Evolutionary conservation across 208 protist genomes (phyloP), one percentile per base, ranked within the genome.

Genomic region (Crithidia fasciculata): DNA sequence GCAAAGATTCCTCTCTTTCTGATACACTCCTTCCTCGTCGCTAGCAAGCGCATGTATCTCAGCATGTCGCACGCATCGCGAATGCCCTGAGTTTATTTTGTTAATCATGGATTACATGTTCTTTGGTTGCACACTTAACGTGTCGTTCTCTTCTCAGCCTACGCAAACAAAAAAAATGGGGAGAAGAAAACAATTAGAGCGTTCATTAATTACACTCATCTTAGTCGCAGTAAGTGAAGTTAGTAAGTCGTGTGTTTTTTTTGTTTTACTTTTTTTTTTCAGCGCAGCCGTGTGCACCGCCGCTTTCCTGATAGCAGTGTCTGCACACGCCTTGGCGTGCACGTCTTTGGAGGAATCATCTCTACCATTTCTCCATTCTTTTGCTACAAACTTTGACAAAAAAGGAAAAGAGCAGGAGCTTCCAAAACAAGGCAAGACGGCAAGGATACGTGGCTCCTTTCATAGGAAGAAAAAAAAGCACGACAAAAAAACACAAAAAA

Each of bases 161-260:
- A 61, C 8, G 15, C 13, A 65, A 57, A 63, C 47, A 61, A n/a
- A n/a, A n/a, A n/a, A 61, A 4, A 53, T 28, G 5, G 4, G n/a
- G n/a, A n/a, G n/a, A n/a, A n/a, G n/a, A n/a, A 72, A 40, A 12
- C 40, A 6, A n/a, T 18, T 45, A 61, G 37, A 41, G 41, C 19
- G 56, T 54, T 39, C 60, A 18, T 54, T 63, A 75, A 63, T 70
- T 66, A 61, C 56, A n/a, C 49, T 53, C 36, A 41, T 78, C 56
- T 73, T 67, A 73, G 55, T 60, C 36, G 49, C 47, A 73, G 15
- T 49, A 68, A 70, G 65, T 70, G 40, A 70, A 36, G 65, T 61
- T 53, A 59, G 53, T 47, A 1, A 40, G 4, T 10, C n/a, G 43
- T 52, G 44, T 44, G 49, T 49, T 9, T n/a, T n/a, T 28, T 28